Conservation (phyloP, 345 rosid species). For the Arabis alpina region DNA sequence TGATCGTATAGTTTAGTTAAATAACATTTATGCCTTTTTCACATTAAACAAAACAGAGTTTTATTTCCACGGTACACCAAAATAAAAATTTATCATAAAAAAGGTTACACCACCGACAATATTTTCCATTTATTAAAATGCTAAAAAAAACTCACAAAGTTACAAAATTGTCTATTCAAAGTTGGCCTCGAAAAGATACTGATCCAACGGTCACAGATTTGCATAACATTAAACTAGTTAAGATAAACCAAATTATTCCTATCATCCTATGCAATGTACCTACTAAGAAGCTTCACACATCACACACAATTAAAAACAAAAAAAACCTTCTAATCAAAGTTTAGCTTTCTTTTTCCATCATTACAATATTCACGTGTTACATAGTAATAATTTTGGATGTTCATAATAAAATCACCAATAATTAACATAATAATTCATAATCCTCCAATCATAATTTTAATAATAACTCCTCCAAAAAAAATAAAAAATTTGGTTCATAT, state of each 20-base stretch:
- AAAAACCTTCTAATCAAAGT: neutral
- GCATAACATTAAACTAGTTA: neutral
- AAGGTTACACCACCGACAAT: conserved; percentile 36
- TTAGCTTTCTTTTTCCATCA: conserved; percentile 10
- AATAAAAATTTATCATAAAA: neutral
- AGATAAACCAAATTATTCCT: neutral
- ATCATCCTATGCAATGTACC: conserved; percentile 2
- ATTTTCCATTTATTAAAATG: neutral
- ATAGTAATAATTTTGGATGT: conserved; percentile 12
- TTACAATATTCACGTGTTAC: conserved; percentile 31
- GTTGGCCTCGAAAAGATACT: conserved; percentile 32
- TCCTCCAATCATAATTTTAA: conserved; percentile 7
- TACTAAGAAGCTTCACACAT: conserved; percentile 31
- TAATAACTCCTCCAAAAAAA: too few species aligned
- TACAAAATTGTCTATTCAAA: conserved; percentile 2
- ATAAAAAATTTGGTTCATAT: too few species aligned
- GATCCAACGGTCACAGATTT: conserved; percentile 36
- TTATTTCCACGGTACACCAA: neutral
- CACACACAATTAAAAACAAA: neutral
- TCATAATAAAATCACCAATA: conserved; percentile 22
- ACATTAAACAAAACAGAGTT: neutral
- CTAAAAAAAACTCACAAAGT: conserved; percentile 17
- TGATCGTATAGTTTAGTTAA: conserved; percentile 10
- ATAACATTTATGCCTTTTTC: neutral
- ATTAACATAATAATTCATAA: neutral